These are phyloP conservation scores for Chlorella sp. DNA, from an alignment of 139 green algal genomes.

Conservation along the genomic window DNA sequence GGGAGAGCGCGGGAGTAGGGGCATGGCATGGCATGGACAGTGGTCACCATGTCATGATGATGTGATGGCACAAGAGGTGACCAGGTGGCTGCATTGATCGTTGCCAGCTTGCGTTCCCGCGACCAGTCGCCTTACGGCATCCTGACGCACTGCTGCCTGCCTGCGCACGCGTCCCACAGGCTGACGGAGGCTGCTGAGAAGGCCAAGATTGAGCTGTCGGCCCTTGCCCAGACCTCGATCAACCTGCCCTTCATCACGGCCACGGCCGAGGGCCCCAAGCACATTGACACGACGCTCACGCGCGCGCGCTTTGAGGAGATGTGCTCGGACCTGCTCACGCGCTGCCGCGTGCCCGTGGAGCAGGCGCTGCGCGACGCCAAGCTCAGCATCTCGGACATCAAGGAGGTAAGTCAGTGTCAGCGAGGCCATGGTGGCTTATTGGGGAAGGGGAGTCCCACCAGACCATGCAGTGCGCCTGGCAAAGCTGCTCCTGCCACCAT, in stretches of 20 bases:
- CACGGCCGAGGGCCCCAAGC: slow-evolving; percentile 96
- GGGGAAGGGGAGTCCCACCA: too few relatives aligned
- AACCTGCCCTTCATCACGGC: slow-evolving; percentile 99
- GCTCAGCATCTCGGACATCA: slow-evolving; percentile 77
- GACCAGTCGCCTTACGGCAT: too few relatives aligned
- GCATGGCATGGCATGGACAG: not conserved
- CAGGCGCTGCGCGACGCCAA: slow-evolving; percentile 91
- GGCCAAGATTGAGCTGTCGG: slow-evolving; percentile 98
- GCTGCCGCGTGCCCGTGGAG: slow-evolving; percentile 86
- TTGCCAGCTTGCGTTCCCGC: too few relatives aligned
- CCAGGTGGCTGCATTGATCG: not conserved
- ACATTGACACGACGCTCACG: slow-evolving; percentile 89
- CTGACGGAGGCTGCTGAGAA: slow-evolving; percentile 98
- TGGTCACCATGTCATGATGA: not conserved
- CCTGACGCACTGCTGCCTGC: too few relatives aligned
- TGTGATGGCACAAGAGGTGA: not conserved
- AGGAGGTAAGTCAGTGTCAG: slow-evolving; percentile 74
- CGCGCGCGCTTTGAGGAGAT: slow-evolving; percentile 88
- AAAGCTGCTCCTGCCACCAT: too few relatives aligned
- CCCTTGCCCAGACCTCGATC: slow-evolving; percentile 76
- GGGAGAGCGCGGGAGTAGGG: too few relatives aligned
- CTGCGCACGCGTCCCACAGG: too few relatives aligned
- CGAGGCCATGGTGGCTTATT: too few relatives aligned
- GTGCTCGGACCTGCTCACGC: slow-evolving; percentile 88
- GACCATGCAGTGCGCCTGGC: too few relatives aligned